Evolutionary conservation across 1,139 yeast genomes (phyloP).

Genomic region (Yamadazyma dushanensis): DNA sequence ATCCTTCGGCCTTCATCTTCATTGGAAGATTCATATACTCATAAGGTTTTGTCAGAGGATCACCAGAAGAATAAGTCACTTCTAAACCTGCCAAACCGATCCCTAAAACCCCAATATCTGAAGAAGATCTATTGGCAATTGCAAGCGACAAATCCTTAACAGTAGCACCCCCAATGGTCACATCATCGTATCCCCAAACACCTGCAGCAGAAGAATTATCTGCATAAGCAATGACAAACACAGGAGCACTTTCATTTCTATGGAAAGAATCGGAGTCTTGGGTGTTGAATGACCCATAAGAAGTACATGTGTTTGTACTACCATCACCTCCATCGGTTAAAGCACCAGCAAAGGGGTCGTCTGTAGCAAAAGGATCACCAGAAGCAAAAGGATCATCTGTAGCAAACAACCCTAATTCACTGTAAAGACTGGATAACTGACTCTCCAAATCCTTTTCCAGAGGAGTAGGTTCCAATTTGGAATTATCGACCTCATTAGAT

Average conservation of each 20-base stretch:
- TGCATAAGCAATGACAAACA: constrained; percentile 44
- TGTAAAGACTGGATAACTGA: not conserved
- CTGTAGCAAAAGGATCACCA: not conserved
- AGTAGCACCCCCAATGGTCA: constrained; percentile 37
- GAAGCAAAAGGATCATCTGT: constrained; percentile 2
- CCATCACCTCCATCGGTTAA: constrained; percentile 2
- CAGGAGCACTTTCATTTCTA: constrained; percentile 25
- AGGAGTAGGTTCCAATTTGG: too few species aligned
- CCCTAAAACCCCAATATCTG: constrained; percentile 52
- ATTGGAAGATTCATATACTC: constrained; percentile 30
- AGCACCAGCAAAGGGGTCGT: not conserved
- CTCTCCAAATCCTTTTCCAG: not conserved
- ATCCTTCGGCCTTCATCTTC: constrained; percentile 26
- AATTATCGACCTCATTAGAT: too few species aligned
- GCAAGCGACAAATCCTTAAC: constrained; percentile 53
- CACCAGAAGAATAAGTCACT: constrained; percentile 5
- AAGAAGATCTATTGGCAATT: constrained; percentile 31
- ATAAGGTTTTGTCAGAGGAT: constrained; percentile 15
- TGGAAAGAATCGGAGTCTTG: constrained; percentile 12
- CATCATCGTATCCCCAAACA: constrained; percentile 30
- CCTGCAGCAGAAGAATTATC: constrained; percentile 56
- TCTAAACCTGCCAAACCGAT: constrained; percentile 33
- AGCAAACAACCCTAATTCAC: constrained; percentile 1
- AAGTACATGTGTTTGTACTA: constrained; percentile 6
- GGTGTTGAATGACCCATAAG: constrained; percentile 12